Conservation (phyloP, 768 basidiomycete species). For the Sarcomyxa edulis region DNA sequence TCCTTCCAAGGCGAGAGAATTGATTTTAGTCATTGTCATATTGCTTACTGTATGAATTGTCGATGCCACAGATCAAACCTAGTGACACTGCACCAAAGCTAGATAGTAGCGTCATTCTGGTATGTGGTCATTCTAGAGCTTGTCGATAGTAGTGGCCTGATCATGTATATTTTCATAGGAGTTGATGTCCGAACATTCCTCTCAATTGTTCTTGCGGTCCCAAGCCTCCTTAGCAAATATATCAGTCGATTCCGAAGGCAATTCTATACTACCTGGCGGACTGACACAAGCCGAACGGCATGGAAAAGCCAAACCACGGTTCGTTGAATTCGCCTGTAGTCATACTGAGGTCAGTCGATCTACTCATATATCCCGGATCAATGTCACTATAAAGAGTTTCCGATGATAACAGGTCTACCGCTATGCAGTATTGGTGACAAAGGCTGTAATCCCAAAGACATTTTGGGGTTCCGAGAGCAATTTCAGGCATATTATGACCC, state of each 20-base stretch:
- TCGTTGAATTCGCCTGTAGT: conserved; percentile 70
- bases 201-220: conserved; percentile 41
- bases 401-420: conserved; percentile 66
- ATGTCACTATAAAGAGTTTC: not conserved
- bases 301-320: conserved; percentile 60
- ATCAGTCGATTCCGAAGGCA: conserved; percentile 51
- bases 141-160: not conserved
- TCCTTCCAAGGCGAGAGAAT: conserved; percentile 62
- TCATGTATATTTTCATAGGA: conserved; percentile 48
- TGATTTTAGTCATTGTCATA: not conserved
- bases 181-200: conserved; percentile 66
- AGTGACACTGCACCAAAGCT: conserved; percentile 35
- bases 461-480: conserved; percentile 80
- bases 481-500: conserved; percentile 45
- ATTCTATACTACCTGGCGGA: conserved; percentile 38
- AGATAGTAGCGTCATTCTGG: conserved; percentile 64
- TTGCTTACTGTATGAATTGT: not conserved
- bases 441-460: conserved; percentile 61
- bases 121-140: conserved; percentile 18
- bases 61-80: conserved; percentile 28
- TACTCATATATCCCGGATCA: not conserved
- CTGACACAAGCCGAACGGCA: conserved; percentile 42
- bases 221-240: conserved; percentile 40
- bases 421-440: conserved; percentile 59
- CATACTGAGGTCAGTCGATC: conserved; percentile 47